phyloP scores from a whole-genome alignment of 2,329 filamentous ascomycete genomes.

The Sarocladium strictum region DNA sequence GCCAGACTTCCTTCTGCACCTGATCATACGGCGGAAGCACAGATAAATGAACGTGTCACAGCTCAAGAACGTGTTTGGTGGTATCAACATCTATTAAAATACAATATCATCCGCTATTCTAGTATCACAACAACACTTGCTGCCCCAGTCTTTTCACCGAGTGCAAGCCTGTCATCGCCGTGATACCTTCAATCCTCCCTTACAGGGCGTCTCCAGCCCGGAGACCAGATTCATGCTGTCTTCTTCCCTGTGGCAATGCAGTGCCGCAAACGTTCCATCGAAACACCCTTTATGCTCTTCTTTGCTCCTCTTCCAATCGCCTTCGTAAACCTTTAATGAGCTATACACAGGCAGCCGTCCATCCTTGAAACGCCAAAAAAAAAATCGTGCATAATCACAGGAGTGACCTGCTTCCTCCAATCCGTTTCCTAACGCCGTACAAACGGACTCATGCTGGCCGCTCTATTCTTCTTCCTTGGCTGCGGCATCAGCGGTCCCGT shows the following conservation, averaged over 20 bases:
- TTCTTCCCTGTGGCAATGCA: not conserved
- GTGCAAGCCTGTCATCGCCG: not conserved
- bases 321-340: not conserved
- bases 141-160: conserved; percentile 18
- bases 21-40: too few relatives aligned
- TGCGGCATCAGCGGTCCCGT: conserved; percentile 31
- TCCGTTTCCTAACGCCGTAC: not conserved
- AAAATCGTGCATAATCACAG: conserved; percentile 22
- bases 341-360: conserved; percentile 10
- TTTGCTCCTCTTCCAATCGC: not conserved
- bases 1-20: too few relatives aligned
- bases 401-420: conserved; percentile 14
- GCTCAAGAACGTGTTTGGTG: conserved; percentile 9
- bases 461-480: conserved; percentile 50
- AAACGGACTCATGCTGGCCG: conserved; percentile 8
- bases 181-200: not conserved
- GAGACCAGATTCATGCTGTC: not conserved
- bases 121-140: not conserved
- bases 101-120: conserved; percentile 24
- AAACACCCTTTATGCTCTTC: conserved; percentile 1
- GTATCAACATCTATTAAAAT: conserved; percentile 36
- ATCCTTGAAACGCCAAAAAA: conserved; percentile 13
- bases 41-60: too few relatives aligned
- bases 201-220: not conserved
- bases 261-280: not conserved